Evolutionary conservation across 1,284 basidiomycete genomes (phyloP), one percentile per base, ranked within the genome.

Genomic region (Rhodotorula sp.): DNA sequence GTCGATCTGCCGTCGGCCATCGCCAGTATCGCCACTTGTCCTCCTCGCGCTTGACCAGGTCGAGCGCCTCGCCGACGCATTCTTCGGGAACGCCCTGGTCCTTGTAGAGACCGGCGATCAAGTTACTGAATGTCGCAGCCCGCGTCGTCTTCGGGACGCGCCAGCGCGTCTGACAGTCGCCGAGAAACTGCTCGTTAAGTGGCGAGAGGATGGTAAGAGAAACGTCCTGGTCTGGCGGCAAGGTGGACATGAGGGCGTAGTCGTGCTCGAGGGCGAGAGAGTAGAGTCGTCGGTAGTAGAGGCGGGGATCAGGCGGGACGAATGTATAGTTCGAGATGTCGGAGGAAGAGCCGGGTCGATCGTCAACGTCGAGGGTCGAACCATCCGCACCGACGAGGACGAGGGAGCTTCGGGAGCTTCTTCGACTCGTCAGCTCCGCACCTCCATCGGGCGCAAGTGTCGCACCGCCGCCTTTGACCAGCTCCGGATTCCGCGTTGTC

Each of bases 221-320:
- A 6, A 99, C 95, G 81, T 99, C 94, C 75, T 98, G 92, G 76
- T 94, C 91, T 75, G 97, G 95, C 46, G 93, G 89, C 47, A 97
- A 88, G 56, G 89, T 88, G 68, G 90, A 84, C 88, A 99, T 94
- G 48, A 88, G 86, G 77, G 94, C 91, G 60, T 99, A 83, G 80
- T 99, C 96, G 54, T 86, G 85, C 47, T 89, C 85, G 56, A 99
- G 86, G 78, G 94, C 95, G 62, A 87, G 83, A 76, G 91, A 89
- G 34, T 98, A 84, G 7, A 98, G 84, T 13, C 90, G 86, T 73
- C 87, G 87, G 83, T 96, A 99, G 77, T 87, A 90, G 70, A 87
- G 88, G 76, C 87, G 87, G 5, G 94, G 90, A 78, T 92, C 92
- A 5, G 91, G 88, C 0, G 95, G 95, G 68, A 98, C 92, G 28